These are phyloP conservation scores for Astraeus odoratus DNA, from an alignment of 768 basidiomycete species.

Conservation along the genomic window DNA sequence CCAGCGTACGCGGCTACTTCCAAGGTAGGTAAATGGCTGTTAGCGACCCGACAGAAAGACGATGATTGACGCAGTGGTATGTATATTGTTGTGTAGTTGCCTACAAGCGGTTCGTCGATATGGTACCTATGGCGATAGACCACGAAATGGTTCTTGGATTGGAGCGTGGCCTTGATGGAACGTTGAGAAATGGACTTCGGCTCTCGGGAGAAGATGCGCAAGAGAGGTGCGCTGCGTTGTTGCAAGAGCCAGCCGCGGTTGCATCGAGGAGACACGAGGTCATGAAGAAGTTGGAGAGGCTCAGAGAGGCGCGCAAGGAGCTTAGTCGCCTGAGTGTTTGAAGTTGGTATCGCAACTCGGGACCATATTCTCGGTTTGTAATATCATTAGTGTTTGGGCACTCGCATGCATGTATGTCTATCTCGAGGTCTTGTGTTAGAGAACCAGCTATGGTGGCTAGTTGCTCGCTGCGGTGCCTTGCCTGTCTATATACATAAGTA, in stretches of 20 bases:
- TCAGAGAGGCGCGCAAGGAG: conserved; percentile 41
- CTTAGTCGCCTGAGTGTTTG: conserved; percentile 13
- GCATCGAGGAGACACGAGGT: conserved; percentile 42
- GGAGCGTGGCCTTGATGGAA: conserved; percentile 37
- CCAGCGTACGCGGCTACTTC: conserved; percentile 65
- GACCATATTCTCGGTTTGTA: too few relatives aligned
- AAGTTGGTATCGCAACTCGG: background rate
- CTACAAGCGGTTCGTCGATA: conserved; percentile 40
- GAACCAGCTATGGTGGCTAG: too few relatives aligned
- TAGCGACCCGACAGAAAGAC: background rate
- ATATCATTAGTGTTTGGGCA: too few relatives aligned
- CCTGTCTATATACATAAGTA: too few relatives aligned
- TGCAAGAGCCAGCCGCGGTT: conserved; percentile 44
- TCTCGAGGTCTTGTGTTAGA: too few relatives aligned
- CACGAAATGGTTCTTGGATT: conserved; percentile 38
- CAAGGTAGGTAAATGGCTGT: conserved; percentile 44
- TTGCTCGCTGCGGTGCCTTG: too few relatives aligned
- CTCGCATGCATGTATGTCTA: too few relatives aligned
- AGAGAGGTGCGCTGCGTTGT: conserved; percentile 41
- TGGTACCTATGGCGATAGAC: conserved; percentile 38
- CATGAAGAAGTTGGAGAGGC: conserved; percentile 42
- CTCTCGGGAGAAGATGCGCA: conserved; percentile 42
- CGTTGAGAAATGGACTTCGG: conserved; percentile 42
- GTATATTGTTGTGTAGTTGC: conserved; percentile 29
- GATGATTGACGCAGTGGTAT: background rate